A percentile compares a stretch with the other conserved stretches of the same genome.
Evolutionary conservation across 306 rosid genomes (phyloP).

Genomic region (Castanea mollissima): DNA sequence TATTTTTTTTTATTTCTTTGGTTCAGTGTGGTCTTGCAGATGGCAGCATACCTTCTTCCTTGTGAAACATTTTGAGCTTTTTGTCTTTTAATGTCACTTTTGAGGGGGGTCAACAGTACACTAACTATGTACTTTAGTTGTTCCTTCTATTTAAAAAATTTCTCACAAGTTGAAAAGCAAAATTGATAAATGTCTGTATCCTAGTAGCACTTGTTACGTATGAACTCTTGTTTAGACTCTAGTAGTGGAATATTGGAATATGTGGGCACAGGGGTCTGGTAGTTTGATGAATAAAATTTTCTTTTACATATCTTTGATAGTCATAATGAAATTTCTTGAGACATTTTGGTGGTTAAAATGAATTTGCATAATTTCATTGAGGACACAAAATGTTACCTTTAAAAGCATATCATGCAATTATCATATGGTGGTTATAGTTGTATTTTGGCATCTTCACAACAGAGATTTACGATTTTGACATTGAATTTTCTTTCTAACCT

Average conservation of each 20-base stretch:
- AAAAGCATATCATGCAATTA: neutral
- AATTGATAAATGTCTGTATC: neutral
- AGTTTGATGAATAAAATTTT: neutral
- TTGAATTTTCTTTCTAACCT: slow-evolving; percentile 8
- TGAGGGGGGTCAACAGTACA: neutral
- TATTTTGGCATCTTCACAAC: neutral
- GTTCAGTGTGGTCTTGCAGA: neutral
- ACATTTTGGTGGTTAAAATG: neutral
- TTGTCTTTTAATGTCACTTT: neutral
- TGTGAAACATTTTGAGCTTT: neutral
- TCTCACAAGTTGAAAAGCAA: too few relatives aligned
- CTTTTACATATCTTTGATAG: neutral
- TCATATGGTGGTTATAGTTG: neutral
- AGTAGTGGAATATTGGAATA: neutral
- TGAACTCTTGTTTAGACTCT: neutral
- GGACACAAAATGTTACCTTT: neutral
- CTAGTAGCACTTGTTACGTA: neutral
- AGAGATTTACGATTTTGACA: neutral
- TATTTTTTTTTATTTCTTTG: neutral
- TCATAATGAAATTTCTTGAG: neutral
- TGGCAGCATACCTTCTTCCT: neutral
- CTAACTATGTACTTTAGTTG: neutral
- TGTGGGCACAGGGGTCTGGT: too few relatives aligned
- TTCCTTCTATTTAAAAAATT: neutral
- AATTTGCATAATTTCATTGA: neutral